Conservation (phyloP, 257 asterid species). For the Plantago major region DNA sequence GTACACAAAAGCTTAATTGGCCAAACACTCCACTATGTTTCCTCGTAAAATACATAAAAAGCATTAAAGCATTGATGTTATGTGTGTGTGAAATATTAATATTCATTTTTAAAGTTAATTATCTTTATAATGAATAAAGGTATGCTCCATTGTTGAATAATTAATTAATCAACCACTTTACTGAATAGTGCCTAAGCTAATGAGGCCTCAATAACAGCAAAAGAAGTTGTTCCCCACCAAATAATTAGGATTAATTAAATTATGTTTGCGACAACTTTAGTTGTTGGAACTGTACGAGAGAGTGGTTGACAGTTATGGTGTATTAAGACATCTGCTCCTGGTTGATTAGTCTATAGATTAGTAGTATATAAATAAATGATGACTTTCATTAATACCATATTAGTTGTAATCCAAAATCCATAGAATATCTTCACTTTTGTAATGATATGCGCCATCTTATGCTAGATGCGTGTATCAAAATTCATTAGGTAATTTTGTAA, state of each 20-base stretch:
- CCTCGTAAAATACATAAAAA: too few species aligned
- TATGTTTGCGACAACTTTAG: not conserved
- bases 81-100: too few species aligned
- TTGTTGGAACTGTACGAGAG: not conserved
- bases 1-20: too few species aligned
- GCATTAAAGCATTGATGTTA: too few species aligned
- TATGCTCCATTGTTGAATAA: not conserved
- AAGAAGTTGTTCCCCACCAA: slow-evolving; percentile 5
- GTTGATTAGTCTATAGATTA: not conserved
- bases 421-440: not conserved
- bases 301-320: slow-evolving; percentile 5
- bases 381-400: not conserved
- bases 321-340: slow-evolving; percentile 1
- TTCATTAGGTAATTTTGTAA: too few species aligned
- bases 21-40: too few species aligned
- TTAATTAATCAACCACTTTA: not conserved
- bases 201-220: slow-evolving; percentile 6
- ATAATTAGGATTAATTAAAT: slow-evolving; percentile 1
- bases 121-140: too few species aligned
- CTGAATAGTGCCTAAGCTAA: not conserved
- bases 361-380: not conserved
- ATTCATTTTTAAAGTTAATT: too few species aligned
- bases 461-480: not conserved
- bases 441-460: not conserved
- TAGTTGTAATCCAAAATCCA: slow-evolving; percentile 5